Evolutionary conservation across 352 stramenopile species (phyloP), one percentile per base, ranked within the genome.

Genomic region (Blastocystis sp.): DNA sequence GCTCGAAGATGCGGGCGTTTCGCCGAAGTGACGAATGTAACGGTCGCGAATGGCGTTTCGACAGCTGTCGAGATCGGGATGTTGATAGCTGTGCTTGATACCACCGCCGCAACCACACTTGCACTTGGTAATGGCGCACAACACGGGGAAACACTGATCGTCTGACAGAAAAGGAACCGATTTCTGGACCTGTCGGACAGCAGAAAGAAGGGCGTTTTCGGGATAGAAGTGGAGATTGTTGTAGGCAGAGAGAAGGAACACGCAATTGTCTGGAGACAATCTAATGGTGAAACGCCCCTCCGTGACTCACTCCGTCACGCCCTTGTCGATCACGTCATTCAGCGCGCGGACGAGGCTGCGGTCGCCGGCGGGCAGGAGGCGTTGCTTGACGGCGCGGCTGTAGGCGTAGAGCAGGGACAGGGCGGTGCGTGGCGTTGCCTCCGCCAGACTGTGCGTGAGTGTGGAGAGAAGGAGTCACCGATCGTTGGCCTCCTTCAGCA

Each of bases 241-340:
- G 23, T 38, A 81, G 38, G 71, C 48, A 64, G 71, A 62, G 23
- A 81, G 60, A 19, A 81, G 60, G 45, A 48, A 60, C 17, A 81
- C 9, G 21, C 14, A 52, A 28, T 81, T 60, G 4, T 28, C 2
- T 40, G 23, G 5, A 17, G 71, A 81, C n/a, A 81, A 14, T 71
- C 64, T 71, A 5, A 1, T 5, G 40, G 14, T 71, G 43, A 7
- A 71, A 52, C 17, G 28, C 21, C 23, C 2, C 4, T 48, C 48
- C n/a, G 53, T 19, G 38, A 65, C 23, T 3, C 38, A 81, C 41
- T 65, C 71, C 28, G 53, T 19, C 7, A 64, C 7, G 21, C 11
- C 38, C 19, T 41, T 21, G 34, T 62, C 17, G 28, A 81, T 64
- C 0, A 81, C 41, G 11, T 38, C 17, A 34, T 62, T 23, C 21